A percentile compares a stretch with the other conserved stretches of the same genome.
phyloP scores from a whole-genome alignment of 495 filamentous ascomycete species.

The Penicillium atrosanguineum region DNA sequence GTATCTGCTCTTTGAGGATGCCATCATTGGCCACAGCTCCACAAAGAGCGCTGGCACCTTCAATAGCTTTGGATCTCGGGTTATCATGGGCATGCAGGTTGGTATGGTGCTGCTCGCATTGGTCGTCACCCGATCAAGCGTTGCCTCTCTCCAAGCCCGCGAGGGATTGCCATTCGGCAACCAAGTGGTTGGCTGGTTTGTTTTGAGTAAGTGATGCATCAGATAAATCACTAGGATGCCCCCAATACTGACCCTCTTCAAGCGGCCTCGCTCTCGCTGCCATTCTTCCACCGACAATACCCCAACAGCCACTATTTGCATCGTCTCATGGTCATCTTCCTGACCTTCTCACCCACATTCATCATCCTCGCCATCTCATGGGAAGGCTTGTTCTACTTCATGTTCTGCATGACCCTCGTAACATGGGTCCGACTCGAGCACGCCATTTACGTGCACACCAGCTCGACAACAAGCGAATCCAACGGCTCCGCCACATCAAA shows the following conservation, averaged over 20 bases:
- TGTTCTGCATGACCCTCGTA: constrained; percentile 78
- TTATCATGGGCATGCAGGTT: constrained; percentile 59
- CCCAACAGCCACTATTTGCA: constrained; percentile 90
- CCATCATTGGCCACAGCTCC: constrained; percentile 44
- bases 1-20: constrained; percentile 81
- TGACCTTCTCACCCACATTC: constrained; percentile 90
- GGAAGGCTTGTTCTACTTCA: constrained; percentile 94
- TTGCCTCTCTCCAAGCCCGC: constrained; percentile 78
- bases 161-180: constrained; percentile 86
- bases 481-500: constrained; percentile 22
- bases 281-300: constrained; percentile 75
- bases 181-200: constrained; percentile 81
- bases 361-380: constrained; percentile 97
- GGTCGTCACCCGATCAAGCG: constrained; percentile 80
- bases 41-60: constrained; percentile 23
- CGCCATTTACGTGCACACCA: constrained; percentile 60
- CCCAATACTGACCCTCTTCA: constrained; percentile 26
- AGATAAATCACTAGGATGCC: background rate
- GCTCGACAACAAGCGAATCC: constrained; percentile 19
- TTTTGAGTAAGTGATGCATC: constrained; percentile 60
- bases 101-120: constrained; percentile 85
- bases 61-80: constrained; percentile 45
- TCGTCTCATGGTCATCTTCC: constrained; percentile 82
- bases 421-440: constrained; percentile 92
- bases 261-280: constrained; percentile 76